Evolutionary conservation across 805 yeast genomes (phyloP).

Genomic region (Zygoascus tannicola): DNA sequence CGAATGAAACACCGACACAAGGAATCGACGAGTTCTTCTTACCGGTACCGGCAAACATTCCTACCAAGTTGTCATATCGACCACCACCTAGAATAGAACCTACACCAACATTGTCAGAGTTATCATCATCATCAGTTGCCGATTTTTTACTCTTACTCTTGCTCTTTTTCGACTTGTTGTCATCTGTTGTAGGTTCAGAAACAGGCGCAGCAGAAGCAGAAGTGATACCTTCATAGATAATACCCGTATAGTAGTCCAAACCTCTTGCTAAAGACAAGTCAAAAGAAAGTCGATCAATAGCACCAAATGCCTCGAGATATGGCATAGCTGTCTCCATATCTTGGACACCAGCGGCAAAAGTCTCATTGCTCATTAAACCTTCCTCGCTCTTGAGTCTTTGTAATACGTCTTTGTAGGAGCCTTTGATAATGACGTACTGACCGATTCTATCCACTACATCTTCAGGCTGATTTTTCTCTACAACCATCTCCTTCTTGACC

Average conservation of each 20-base stretch:
- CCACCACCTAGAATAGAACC: slow-evolving; percentile 99
- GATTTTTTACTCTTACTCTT: slow-evolving; percentile 33
- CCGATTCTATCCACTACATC: slow-evolving; percentile 93
- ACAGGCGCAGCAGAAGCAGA: slow-evolving; percentile 91
- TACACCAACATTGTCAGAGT: slow-evolving; percentile 93
- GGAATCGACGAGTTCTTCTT: slow-evolving; percentile 78
- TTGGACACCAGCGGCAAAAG: slow-evolving; percentile 70
- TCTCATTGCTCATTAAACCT: slow-evolving; percentile 49
- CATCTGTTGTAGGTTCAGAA: slow-evolving; percentile 14
- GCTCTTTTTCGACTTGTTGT: slow-evolving; percentile 18
- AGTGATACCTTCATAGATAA: slow-evolving; percentile 94
- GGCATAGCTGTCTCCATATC: slow-evolving; percentile 71
- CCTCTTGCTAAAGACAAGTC: slow-evolving; percentile 97
- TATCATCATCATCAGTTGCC: slow-evolving; percentile 65
- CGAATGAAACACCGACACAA: slow-evolving; percentile 95
- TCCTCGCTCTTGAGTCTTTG: slow-evolving; percentile 48
- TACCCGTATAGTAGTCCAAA: slow-evolving; percentile 93
- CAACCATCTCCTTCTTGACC: slow-evolving; percentile 85
- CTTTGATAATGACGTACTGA: slow-evolving; percentile 77
- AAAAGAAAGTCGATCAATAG: slow-evolving; percentile 54
- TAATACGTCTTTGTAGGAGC: slow-evolving; percentile 40
- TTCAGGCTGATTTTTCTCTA: slow-evolving; percentile 81
- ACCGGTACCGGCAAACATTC: slow-evolving; percentile 82
- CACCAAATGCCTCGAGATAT: slow-evolving; percentile 73
- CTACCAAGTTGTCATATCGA: slow-evolving; percentile 91